These are phyloP conservation scores for Ceratonia siliqua DNA, from an alignment of 306 rosid genomes.

Conservation along the genomic window DNA sequence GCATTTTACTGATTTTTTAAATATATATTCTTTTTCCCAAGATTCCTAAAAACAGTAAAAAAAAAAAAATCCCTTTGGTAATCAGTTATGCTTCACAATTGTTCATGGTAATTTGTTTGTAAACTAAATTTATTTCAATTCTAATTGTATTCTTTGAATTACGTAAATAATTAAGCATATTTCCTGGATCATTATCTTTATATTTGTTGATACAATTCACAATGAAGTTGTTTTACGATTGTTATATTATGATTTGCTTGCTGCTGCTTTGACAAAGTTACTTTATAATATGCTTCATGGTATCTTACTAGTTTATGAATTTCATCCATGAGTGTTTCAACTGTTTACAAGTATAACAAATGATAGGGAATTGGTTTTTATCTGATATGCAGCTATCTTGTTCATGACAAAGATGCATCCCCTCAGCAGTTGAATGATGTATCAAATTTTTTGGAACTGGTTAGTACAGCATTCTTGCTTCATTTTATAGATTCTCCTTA, in stretches of 20 bases:
- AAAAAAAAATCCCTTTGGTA: neutral
- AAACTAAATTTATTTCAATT: conserved; percentile 1
- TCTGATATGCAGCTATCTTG: conserved; percentile 74
- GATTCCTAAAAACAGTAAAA: neutral
- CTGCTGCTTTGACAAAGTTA: conserved; percentile 3
- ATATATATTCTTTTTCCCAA: neutral
- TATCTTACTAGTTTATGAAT: neutral
- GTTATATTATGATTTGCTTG: conserved; percentile 5
- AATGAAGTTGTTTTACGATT: conserved; percentile 16
- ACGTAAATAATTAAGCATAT: conserved; percentile 16
- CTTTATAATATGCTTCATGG: conserved; percentile 3
- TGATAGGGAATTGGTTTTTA: conserved; percentile 24
- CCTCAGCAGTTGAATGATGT: conserved; percentile 51
- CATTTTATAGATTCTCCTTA: conserved; percentile 13
- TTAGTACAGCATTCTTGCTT: conserved; percentile 43
- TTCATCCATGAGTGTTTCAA: conserved; percentile 7
- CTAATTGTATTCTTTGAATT: conserved; percentile 10
- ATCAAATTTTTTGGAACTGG: conserved; percentile 80
- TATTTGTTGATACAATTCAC: conserved; percentile 1
- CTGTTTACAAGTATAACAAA: conserved; percentile 26
- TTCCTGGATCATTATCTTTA: conserved; percentile 20
- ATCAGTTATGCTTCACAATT: conserved; percentile 17
- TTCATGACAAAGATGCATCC: conserved; percentile 53
- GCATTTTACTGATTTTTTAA: neutral
- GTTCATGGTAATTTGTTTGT: neutral